These are phyloP conservation scores for Globisporangium abappressorium DNA, from an alignment of 352 stramenopile species.

Conservation along the genomic window DNA sequence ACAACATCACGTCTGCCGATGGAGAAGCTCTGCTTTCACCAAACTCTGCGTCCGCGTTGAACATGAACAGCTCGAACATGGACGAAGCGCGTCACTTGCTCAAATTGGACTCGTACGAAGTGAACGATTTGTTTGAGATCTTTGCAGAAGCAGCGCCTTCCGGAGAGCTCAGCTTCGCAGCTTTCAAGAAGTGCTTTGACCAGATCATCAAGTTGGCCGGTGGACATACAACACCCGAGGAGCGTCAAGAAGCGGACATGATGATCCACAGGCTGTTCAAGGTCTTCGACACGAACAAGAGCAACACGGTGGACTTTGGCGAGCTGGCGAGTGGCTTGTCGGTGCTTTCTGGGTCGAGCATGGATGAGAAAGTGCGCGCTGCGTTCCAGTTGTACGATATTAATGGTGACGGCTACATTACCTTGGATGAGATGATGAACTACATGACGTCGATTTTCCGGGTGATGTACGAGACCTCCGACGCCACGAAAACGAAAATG, in stretches of 20 bases:
- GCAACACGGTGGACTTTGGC: slow-evolving; percentile 84
- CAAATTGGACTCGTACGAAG: slow-evolving; percentile 83
- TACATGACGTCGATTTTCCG: slow-evolving; percentile 90
- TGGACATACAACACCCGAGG: slow-evolving; percentile 58
- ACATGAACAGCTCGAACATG: slow-evolving; percentile 79
- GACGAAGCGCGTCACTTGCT: slow-evolving; percentile 68
- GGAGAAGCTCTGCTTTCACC: slow-evolving; percentile 44
- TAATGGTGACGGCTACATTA: slow-evolving; percentile 84
- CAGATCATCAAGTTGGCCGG: slow-evolving; percentile 83
- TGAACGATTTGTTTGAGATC: slow-evolving; percentile 88
- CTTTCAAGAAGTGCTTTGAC: slow-evolving; percentile 88
- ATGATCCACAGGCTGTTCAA: slow-evolving; percentile 84
- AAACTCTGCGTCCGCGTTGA: slow-evolving; percentile 40
- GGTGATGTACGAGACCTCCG: slow-evolving; percentile 88
- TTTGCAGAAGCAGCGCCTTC: slow-evolving; percentile 81
- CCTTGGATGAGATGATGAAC: slow-evolving; percentile 82
- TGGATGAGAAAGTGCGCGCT: slow-evolving; percentile 85
- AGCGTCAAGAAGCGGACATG: slow-evolving; percentile 70
- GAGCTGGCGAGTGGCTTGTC: slow-evolving; percentile 84
- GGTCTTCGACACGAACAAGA: slow-evolving; percentile 83
- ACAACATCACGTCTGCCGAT: slow-evolving; percentile 33
- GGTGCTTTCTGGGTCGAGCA: slow-evolving; percentile 79
- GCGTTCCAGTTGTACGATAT: slow-evolving; percentile 86
- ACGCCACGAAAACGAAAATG: slow-evolving; percentile 72
- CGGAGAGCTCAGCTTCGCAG: slow-evolving; percentile 70